Conservation (phyloP, 208 protist genomes). For the Zelonia costaricensis region DNA sequence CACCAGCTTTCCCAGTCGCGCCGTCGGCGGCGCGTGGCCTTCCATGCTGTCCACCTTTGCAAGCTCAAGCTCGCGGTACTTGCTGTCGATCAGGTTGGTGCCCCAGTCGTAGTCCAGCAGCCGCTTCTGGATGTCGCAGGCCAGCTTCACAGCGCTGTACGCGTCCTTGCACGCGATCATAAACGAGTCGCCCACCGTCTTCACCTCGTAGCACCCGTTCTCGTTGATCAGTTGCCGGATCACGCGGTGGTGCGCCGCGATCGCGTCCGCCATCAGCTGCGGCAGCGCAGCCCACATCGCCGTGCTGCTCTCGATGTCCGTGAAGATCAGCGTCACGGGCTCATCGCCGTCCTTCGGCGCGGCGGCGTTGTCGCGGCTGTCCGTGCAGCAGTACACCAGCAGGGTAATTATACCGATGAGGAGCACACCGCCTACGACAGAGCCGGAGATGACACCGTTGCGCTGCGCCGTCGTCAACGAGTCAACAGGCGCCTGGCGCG, state of each 20-base stretch:
- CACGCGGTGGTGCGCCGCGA: slow-evolving; percentile 62
- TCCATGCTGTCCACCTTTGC: too few species aligned
- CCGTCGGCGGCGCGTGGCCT: too few species aligned
- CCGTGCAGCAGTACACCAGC: slow-evolving; percentile 16
- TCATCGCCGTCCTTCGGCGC: slow-evolving; percentile 35
- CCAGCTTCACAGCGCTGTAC: too few species aligned
- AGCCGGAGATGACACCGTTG: slow-evolving; percentile 33
- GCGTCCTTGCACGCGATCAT: too few species aligned
- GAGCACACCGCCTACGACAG: slow-evolving; percentile 12
- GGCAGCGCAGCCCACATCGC: slow-evolving; percentile 63
- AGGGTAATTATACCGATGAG: slow-evolving; percentile 10
- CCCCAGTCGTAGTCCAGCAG: too few species aligned
- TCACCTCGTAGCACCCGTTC: slow-evolving; percentile 81
- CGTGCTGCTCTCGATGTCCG: slow-evolving; percentile 80
- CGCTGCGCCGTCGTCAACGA: slow-evolving; percentile 20
- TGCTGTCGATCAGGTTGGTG: too few species aligned
- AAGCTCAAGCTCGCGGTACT: too few species aligned
- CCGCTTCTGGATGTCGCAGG: too few species aligned
- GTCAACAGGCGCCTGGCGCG: neutral
- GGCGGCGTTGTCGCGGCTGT: slow-evolving; percentile 39
- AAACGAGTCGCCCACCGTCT: too few species aligned
- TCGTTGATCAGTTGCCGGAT: slow-evolving; percentile 56
- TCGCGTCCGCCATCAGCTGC: slow-evolving; percentile 54
- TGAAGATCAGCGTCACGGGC: slow-evolving; percentile 68
- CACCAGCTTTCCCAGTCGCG: too few species aligned